Base-by-base conservation (phyloP, 2,329 filamentous ascomycete species). In the Scolecobasidium constrictum region DNA sequence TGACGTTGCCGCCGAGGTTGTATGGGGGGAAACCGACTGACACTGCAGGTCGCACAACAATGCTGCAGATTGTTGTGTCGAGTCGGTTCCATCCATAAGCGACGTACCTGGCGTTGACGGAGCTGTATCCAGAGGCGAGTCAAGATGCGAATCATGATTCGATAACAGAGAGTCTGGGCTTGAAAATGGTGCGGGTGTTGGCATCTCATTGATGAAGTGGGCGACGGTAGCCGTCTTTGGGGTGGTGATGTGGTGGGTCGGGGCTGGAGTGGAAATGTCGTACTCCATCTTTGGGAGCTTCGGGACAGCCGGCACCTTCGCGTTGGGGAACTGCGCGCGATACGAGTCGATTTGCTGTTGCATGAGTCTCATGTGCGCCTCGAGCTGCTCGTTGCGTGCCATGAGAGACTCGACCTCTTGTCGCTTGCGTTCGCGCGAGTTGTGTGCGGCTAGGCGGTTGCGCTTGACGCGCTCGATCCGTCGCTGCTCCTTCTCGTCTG, bases 11-110 rank as follows among this genome's bases (percentile, higher is more conserved):
- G 9, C 28, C 21, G 26, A 38, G 41, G 22, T 36, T 18, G 40
- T 26, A 34, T 33, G 35, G 40, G 43, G 23, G 20, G 15, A 18
- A 42, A 69, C 77, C 83, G 84, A 90, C 81, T 78, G 92, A 96
- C 92, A 98, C 92, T 83, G 92, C 92, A 94, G 92, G 92, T 94
- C 92, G 67, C 83, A 96, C 92, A 96, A 95, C 90, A 95, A 82
- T 88, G 77, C 92, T 75, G 92, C 92, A 96, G 92, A 88, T 94
- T 93, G 88, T 95, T 95, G 92, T 95, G 88, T 92, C 92, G 78
- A 70, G 76, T 93, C 86, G 78, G 84, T 75, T 68, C 81, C 75
- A 69, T 64, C 63, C 59, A 65, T 49, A 56, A 64, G 61, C 44
- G 54, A 50, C 51, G 62, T 62, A 47, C 50, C 50, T 38, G 60